Conservation (phyloP, 495 filamentous ascomycete species). For the Penicillium ochrochloron region DNA sequence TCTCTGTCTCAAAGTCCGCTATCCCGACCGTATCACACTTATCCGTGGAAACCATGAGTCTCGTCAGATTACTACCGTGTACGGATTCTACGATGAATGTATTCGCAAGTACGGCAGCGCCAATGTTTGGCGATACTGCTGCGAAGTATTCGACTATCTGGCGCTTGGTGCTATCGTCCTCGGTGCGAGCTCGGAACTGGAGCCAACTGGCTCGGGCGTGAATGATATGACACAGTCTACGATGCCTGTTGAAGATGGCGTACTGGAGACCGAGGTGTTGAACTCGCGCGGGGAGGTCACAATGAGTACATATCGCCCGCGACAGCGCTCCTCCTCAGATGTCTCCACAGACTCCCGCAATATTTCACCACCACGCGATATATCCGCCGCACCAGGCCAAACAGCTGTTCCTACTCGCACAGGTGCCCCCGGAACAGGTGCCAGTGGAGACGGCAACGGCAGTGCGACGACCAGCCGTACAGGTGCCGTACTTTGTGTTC, state of each 20-base stretch:
- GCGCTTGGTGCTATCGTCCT: slow-evolving; percentile 93
- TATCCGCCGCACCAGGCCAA: slow-evolving; percentile 48
- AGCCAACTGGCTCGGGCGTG: slow-evolving; percentile 47
- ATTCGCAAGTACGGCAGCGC: slow-evolving; percentile 96
- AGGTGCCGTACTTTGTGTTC: slow-evolving; percentile 92
- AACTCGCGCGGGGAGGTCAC: slow-evolving; percentile 80
- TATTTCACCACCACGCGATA: slow-evolving; percentile 50
- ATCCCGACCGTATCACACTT: slow-evolving; percentile 95
- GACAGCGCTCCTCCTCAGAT: slow-evolving; percentile 41
- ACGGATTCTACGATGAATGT: slow-evolving; percentile 99
- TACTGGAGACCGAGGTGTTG: slow-evolving; percentile 89
- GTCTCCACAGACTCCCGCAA: slow-evolving; percentile 41
- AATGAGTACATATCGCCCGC: slow-evolving; percentile 65
- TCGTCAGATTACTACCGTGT: slow-evolving; percentile 95
- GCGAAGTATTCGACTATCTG: slow-evolving; percentile 97
- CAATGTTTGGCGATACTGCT: slow-evolving; percentile 98
- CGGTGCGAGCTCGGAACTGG: slow-evolving; percentile 78
- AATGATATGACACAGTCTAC: slow-evolving; percentile 52
- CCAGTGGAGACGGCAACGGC: slow-evolving; percentile 67
- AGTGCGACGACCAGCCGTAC: slow-evolving; percentile 59
- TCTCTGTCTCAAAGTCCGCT: slow-evolving; percentile 94
- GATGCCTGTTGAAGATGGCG: slow-evolving; percentile 60
- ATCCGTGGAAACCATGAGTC: slow-evolving; percentile 98
- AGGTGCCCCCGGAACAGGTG: slow-evolving; percentile 80
- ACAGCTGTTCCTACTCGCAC: slow-evolving; percentile 46